Evolutionary conservation across 495 filamentous ascomycete genomes (phyloP), one percentile per base, ranked within the genome.

Genomic region (Trichocladium uniseriatum): DNA sequence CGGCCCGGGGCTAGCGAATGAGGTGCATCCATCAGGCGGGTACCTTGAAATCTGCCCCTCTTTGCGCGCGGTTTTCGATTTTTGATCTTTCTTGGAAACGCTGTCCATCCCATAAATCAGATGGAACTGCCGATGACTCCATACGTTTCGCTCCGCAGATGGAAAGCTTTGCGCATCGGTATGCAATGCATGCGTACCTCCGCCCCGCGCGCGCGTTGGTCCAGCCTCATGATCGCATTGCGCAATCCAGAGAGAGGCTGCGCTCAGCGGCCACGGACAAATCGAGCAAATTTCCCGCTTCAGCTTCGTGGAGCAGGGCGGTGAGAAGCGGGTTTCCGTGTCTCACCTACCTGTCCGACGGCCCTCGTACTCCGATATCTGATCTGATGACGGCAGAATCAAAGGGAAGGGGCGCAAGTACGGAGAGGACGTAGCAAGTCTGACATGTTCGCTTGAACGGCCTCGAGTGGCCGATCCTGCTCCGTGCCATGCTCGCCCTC

Each of bases 211-310:
- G 7, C 19, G 43, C 18, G 15, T 18, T 5, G 11, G 32, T 38
- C 18, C 27, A 48, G 24, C 45, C 16, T 16, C 21, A 18, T 35
- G 14, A 3, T 28, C 6, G 15, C 36, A 49, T 49, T 8, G 46
- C 46, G 46, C 46, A 49, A 49, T 49, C 18, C 28, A 19, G 38
- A 24, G 14, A 29, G 38, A 35, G 29, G 29, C 29, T 42, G 46
- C 46, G 38, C 46, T 42, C 38, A 35, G 18, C 27, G 35, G 10
- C n/a, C 24, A 27, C 8, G 24, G 24, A n/a, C n/a, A n/a, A n/a
- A n/a, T n/a, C 24, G 10, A 27, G 41, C 27, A 6, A 14, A 14
- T 44, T 32, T 21, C 29, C 41, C 41, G 41, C 41, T 22, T 44
- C 19, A n/a, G 29, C 41, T 34, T 9, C 28, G 20, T 34, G 3